Base-by-base conservation (phyloP, 768 basidiomycete genomes). In the Suillus discolor region DNA sequence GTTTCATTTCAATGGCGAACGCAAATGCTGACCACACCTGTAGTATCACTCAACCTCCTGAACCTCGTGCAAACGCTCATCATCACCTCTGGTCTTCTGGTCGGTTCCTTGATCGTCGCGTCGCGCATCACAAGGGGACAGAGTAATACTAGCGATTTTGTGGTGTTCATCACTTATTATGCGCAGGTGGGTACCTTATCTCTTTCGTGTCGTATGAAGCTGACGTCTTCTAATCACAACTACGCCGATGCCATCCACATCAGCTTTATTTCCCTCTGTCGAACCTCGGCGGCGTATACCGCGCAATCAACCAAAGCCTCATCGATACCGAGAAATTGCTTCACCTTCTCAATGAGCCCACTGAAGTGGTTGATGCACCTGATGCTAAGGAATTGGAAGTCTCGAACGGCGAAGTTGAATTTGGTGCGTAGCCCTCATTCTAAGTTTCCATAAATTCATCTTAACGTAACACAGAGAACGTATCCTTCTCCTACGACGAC, bases 281-380 rank as follows among this genome's bases (percentile, higher is more conserved):
- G 71, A 89, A 88, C 72, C 85, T 94, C 57, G 92, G 90, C 20
- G 89, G 85, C 70, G 87, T 92, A 54, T 94, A 95, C 74, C 88
- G 92, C 28, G 85, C 88, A 8, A 82, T 92, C 69, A 89, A 92
- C 76, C 85, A 90, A 73, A 85, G 90, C 49, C 78, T 93, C 63
- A 87, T 93, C 23, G 93, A 95, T 73, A 90, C 93, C 8, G 94
- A 97, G 76, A 90, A 88, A 72, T 82, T 98, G 53, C 82, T 97
- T 64, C 85, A 90, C 63, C 82, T 96, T 20, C 83, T 99, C 8
- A 87, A 88, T 66, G 91, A 96, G 72, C 88, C 92, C 1, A 90
- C 86, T 0, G 96, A 96, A 66, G 87, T 98, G 67, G 87, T 90
- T 68, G 94, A 97, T 76, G 86, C 85, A 72, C 89, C 89, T 9